Percentiles rank a stretch among this genome's conserved stretches.
phyloP scores from a whole-genome alignment of 2,329 filamentous ascomycete species.

The Aspergillus transmontanensis region DNA sequence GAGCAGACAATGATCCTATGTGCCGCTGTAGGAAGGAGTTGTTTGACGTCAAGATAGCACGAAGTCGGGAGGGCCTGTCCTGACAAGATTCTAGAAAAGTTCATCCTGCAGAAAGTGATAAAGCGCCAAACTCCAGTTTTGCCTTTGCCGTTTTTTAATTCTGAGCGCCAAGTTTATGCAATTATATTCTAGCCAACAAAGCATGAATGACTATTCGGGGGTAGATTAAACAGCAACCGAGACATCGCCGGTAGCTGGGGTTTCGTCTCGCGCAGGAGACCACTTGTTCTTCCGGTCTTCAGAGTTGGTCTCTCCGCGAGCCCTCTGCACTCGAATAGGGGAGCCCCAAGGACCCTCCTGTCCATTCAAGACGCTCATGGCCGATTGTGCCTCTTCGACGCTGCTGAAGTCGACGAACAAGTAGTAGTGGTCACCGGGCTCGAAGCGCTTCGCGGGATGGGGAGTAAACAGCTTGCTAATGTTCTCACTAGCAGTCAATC shows the following conservation, averaged over 20 bases:
- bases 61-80: background rate
- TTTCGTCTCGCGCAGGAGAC: conserved; percentile 16
- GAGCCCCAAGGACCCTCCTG: conserved; percentile 44
- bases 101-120: background rate
- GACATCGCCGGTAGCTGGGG: conserved; percentile 8
- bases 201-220: background rate
- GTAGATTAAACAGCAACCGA: conserved; percentile 8
- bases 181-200: conserved; percentile 3
- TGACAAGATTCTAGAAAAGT: background rate
- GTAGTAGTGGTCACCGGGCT: conserved; percentile 62
- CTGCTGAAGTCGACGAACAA: conserved; percentile 67
- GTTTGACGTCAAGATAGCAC: background rate
- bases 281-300: conserved; percentile 30
- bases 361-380: conserved; percentile 50
- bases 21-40: background rate
- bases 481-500: conserved; percentile 37
- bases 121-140: conserved; percentile 6
- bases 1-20: background rate
- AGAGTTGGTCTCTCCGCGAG: conserved; percentile 39
- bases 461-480: conserved; percentile 60
- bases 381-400: conserved; percentile 56
- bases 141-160: conserved; percentile 2
- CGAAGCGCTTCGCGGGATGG: conserved; percentile 56
- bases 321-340: conserved; percentile 42
- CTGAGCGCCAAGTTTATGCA: background rate